Conservation (phyloP, 352 stramenopile species). For the Globisporangium yorkense region DNA sequence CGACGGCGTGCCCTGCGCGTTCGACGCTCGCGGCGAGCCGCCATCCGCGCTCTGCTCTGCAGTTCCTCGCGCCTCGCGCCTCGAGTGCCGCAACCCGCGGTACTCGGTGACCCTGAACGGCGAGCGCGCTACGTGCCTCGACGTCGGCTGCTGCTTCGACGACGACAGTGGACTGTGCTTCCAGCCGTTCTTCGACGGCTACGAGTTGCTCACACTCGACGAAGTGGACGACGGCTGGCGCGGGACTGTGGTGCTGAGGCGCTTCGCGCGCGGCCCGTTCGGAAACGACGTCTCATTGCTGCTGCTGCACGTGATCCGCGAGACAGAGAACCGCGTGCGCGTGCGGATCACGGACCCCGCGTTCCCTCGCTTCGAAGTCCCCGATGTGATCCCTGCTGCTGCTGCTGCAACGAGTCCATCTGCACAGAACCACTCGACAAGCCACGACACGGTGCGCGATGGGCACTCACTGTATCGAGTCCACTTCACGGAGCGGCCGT, state of each 20-base stretch:
- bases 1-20: conserved; percentile 54
- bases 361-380: conserved; percentile 69
- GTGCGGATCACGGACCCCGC: conserved; percentile 81
- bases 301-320: conserved; percentile 52
- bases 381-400: conserved; percentile 18
- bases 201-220: conserved; percentile 57
- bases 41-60: conserved; percentile 17
- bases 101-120: conserved; percentile 32
- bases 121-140: conserved; percentile 24
- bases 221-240: conserved; percentile 47
- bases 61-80: conserved; percentile 32
- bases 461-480: conserved; percentile 30
- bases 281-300: conserved; percentile 69
- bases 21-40: conserved; percentile 26
- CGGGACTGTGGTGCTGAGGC: conserved; percentile 43
- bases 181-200: conserved; percentile 62
- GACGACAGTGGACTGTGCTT: conserved; percentile 38
- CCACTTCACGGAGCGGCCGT: conserved; percentile 59
- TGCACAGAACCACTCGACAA: neutral
- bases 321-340: conserved; percentile 39
- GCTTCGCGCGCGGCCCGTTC: conserved; percentile 51
- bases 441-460: conserved; percentile 2
- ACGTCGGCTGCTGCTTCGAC: conserved; percentile 74
- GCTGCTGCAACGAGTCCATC: neutral
- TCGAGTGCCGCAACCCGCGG: conserved; percentile 74